Percentiles rank a stretch among this genome's conserved stretches.
Evolutionary conservation across 2,329 filamentous ascomycete species (phyloP).

Genomic region (Trichoderma cornu-damae): DNA sequence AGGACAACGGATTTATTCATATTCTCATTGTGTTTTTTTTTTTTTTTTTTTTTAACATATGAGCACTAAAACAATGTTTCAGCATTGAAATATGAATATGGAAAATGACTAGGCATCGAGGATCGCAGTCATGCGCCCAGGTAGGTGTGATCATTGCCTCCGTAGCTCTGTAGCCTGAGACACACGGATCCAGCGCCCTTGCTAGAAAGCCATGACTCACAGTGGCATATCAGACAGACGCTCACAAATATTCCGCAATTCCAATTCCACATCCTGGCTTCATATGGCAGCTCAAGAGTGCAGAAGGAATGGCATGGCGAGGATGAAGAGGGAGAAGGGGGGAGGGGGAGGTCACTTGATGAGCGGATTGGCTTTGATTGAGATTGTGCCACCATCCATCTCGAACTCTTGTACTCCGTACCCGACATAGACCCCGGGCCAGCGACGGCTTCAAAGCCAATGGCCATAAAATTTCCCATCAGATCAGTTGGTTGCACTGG

Average conservation of each 20-base stretch:
- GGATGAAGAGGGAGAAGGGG: neutral
- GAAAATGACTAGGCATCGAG: neutral
- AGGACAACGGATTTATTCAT: neutral
- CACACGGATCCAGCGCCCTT: neutral
- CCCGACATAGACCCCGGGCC: neutral
- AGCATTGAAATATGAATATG: neutral
- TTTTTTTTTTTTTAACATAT: neutral
- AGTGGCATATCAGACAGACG: neutral
- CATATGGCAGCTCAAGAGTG: neutral
- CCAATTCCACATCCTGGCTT: neutral
- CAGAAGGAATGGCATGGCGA: neutral
- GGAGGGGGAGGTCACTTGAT: neutral
- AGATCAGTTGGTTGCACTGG: neutral
- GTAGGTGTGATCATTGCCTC: neutral
- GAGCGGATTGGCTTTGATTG: neutral
- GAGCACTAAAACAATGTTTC: slow-evolving; percentile 3
- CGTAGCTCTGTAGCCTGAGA: neutral
- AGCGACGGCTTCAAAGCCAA: neutral
- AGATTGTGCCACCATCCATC: slow-evolving; percentile 10
- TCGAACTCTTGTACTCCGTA: neutral
- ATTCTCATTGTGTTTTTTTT: neutral
- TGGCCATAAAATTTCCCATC: neutral
- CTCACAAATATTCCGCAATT: neutral
- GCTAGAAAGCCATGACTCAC: neutral
- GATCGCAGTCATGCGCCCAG: neutral